These are phyloP conservation scores for Solanum pimpinellifolium DNA, from an alignment of 257 asterid species.

Conservation along the genomic window DNA sequence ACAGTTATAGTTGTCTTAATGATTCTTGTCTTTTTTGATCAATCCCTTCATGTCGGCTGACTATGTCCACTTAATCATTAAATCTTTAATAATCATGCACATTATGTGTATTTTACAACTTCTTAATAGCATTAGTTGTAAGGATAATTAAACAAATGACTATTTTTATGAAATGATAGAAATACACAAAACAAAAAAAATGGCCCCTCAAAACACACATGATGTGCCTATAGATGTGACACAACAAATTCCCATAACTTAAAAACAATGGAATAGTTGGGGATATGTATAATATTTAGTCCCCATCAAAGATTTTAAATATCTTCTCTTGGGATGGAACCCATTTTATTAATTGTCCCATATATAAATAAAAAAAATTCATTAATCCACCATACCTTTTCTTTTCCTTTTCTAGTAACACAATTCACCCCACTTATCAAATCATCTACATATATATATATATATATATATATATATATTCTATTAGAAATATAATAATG, in stretches of 20 bases:
- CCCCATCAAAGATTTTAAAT: not conserved
- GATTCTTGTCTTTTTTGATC: not conserved
- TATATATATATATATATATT: not conserved
- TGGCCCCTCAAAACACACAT: not conserved
- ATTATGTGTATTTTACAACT: not conserved
- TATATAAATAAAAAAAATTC: not conserved
- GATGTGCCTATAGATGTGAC: not conserved
- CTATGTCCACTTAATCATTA: not conserved
- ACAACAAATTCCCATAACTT: not conserved
- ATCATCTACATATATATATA: not conserved
- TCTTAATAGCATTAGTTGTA: not conserved
- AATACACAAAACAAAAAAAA: not conserved
- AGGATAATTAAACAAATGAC: not conserved
- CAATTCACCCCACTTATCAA: constrained; percentile 1
- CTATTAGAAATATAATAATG: not conserved
- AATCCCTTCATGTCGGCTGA: not conserved
- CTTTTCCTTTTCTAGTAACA: not conserved
- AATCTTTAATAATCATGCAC: not conserved
- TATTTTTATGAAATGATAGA: not conserved
- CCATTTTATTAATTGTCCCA: constrained; percentile 3
- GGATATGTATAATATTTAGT: not conserved
- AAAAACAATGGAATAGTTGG: not conserved
- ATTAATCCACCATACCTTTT: not conserved
- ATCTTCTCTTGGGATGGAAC: constrained; percentile 5
- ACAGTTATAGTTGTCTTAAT: not conserved